Evolutionary conservation across 2,329 filamentous ascomycete genomes (phyloP), one percentile per base, ranked within the genome.

Genomic region (Cladophialophora bantiana): DNA sequence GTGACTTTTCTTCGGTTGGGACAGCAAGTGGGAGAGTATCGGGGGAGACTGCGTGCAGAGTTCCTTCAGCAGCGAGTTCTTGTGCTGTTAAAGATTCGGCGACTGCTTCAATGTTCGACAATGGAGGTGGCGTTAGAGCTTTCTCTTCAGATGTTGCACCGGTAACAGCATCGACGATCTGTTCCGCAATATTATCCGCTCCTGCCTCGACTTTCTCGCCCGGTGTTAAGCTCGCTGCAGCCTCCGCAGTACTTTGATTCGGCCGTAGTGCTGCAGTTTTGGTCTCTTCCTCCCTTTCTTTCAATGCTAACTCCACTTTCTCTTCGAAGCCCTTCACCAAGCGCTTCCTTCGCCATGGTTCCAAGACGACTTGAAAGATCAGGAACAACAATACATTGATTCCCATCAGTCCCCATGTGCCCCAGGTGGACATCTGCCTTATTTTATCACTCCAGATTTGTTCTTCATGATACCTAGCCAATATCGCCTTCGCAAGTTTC

Each of bases 391-490:
- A 78, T 36, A 98, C 91, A 76, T 99, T 99, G 75, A 98, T 87
- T 31, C 94, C 94, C 95, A 99, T 99, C 68, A 99, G 82, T 0
- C 94, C 95, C 89, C 96, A 98, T 0, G 95, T 99, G 40, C 96
- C 94, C 95, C 95, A 99, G 0, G 95, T 99, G 77, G 91, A 95
- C 84, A 97, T 97, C 71, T 95, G 86, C 40, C 95, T 86, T 76
- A 99, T 99, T 73, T 96, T 94, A 78, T 99, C 95, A 76, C 92
- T 96, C 95, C 95, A 99, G 64, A 99, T 96, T 82, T 99, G 95
- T 82, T 99, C 95, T 81, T 99, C 95, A 78, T 99, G 95, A 79
- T 99, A 99, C 68, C 96, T 88, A 68, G 91, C 91, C 59, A 97
- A 83, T 73, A 98, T 97, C 59, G 90, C 89, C 68, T 90, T 89